Conservation (phyloP, 352 stramenopile species). For the Phytophthora kernoviae region DNA sequence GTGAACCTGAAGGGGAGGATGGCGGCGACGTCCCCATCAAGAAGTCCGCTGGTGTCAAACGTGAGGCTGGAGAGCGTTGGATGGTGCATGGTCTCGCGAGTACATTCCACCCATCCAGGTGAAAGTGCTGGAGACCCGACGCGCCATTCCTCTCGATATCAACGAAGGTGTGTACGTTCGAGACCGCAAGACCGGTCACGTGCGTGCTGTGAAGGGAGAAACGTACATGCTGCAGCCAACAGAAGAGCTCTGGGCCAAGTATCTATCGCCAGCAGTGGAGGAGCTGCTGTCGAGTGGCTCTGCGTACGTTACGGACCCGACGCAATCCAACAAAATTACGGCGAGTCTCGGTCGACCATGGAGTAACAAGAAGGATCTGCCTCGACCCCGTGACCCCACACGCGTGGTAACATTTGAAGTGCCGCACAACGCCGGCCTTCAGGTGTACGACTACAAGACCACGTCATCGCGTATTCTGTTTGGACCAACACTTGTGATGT, state of each 20-base stretch:
- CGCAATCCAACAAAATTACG: constrained; percentile 23
- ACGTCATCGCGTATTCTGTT: constrained; percentile 83
- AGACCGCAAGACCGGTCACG: constrained; percentile 75
- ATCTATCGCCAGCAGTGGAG: constrained; percentile 64
- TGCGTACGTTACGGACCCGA: constrained; percentile 66
- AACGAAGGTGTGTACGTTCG: constrained; percentile 87
- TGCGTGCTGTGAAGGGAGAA: constrained; percentile 72
- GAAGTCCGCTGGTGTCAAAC: constrained; percentile 38
- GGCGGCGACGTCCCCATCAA: background rate
- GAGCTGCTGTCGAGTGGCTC: constrained; percentile 60
- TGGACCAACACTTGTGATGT: constrained; percentile 79
- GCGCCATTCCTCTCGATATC: constrained; percentile 74
- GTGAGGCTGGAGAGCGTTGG: constrained; percentile 74
- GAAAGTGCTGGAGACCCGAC: constrained; percentile 75
- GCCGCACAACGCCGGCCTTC: constrained; percentile 79
- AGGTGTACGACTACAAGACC: constrained; percentile 88
- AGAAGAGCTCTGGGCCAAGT: constrained; percentile 78
- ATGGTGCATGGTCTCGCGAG: constrained; percentile 80
- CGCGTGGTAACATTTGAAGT: constrained; percentile 82
- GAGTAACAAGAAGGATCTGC: constrained; percentile 5
- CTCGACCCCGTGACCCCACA: constrained; percentile 52
- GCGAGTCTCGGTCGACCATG: constrained; percentile 28
- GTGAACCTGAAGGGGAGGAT: constrained; percentile 26
- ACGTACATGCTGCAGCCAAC: constrained; percentile 87
- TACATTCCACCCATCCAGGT: constrained; percentile 83